phyloP scores from a whole-genome alignment of 2,329 filamentous ascomycete genomes.

The Diaporthe ampelina region DNA sequence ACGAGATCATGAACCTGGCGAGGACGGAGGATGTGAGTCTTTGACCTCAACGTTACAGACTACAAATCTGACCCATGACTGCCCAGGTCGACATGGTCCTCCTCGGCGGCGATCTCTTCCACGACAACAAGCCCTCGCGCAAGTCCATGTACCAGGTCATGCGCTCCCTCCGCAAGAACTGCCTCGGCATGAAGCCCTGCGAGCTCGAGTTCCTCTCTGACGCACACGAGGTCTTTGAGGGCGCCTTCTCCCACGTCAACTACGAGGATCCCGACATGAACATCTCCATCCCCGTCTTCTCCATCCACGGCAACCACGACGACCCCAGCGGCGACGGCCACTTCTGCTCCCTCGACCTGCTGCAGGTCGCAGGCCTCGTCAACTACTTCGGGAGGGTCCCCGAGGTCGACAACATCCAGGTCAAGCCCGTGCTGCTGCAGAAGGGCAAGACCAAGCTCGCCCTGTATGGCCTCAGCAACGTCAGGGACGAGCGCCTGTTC shows the following conservation, averaged over 20 bases:
- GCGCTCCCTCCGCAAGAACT: slow-evolving; percentile 92
- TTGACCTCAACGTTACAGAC: too few relatives aligned
- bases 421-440: slow-evolving; percentile 92
- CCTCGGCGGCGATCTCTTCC: slow-evolving; percentile 94
- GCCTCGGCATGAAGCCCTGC: slow-evolving; percentile 94
- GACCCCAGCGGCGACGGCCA: slow-evolving; percentile 97
- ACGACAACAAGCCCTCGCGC: slow-evolving; percentile 96
- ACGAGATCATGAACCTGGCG: slow-evolving; percentile 93
- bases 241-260: slow-evolving; percentile 93
- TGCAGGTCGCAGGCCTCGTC: slow-evolving; percentile 90
- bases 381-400: slow-evolving; percentile 97
- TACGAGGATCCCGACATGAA: slow-evolving; percentile 99
- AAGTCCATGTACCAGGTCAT: slow-evolving; percentile 98
- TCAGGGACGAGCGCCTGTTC: slow-evolving; percentile 94
- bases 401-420: slow-evolving; percentile 91
- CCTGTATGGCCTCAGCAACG: slow-evolving; percentile 94
- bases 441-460: slow-evolving; percentile 95
- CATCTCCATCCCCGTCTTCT: slow-evolving; percentile 96
- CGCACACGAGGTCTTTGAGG: slow-evolving; percentile 89
- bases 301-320: slow-evolving; percentile 98
- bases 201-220: slow-evolving; percentile 96
- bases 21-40: slow-evolving; percentile 80
- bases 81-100: slow-evolving; percentile 90
- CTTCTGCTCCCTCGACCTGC: slow-evolving; percentile 88
- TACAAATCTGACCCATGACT: background rate